A percentile compares a stretch with the other conserved stretches of the same genome.
These are phyloP conservation scores for Aureobasidium sp. DNA, from an alignment of 2,329 filamentous ascomycete genomes.

Conservation along the genomic window DNA sequence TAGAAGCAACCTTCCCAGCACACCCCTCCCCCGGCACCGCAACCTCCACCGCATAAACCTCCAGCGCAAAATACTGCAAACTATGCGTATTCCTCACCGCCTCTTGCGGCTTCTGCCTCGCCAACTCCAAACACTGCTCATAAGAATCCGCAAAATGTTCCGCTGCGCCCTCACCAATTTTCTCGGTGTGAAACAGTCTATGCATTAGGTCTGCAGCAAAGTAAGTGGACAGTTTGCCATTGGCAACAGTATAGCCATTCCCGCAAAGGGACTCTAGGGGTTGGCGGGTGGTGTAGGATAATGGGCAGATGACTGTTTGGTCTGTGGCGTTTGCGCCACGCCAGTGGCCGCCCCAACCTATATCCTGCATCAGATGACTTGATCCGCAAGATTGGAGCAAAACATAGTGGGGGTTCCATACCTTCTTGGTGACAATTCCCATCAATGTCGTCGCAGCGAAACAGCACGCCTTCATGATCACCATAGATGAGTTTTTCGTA, in stretches of 20 bases:
- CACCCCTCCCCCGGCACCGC: conserved; percentile 58
- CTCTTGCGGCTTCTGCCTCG: conserved; percentile 43
- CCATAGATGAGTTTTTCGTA: conserved; percentile 54
- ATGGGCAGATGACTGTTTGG: conserved; percentile 63
- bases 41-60: conserved; percentile 60
- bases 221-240: conserved; percentile 51
- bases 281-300: conserved; percentile 53
- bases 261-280: conserved; percentile 55
- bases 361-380: no score
- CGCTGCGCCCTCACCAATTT: conserved; percentile 52
- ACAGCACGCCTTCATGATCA: conserved; percentile 51
- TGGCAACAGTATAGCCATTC: conserved; percentile 55
- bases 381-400: no score
- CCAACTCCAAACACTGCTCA: conserved; percentile 47
- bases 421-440: conserved; percentile 46
- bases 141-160: conserved; percentile 59
- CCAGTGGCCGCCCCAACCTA: conserved; percentile 58
- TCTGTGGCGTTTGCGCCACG: conserved; percentile 56
- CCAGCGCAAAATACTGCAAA: conserved; percentile 62
- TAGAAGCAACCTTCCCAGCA: conserved; percentile 36
- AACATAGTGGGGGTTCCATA: background rate
- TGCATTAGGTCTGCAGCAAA: conserved; percentile 63
- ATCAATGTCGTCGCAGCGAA: conserved; percentile 64
- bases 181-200: conserved; percentile 57
- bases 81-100: conserved; percentile 53